Base-by-base conservation (phyloP, 23 red algal genomes). In the Gracilaria domingensis region DNA sequence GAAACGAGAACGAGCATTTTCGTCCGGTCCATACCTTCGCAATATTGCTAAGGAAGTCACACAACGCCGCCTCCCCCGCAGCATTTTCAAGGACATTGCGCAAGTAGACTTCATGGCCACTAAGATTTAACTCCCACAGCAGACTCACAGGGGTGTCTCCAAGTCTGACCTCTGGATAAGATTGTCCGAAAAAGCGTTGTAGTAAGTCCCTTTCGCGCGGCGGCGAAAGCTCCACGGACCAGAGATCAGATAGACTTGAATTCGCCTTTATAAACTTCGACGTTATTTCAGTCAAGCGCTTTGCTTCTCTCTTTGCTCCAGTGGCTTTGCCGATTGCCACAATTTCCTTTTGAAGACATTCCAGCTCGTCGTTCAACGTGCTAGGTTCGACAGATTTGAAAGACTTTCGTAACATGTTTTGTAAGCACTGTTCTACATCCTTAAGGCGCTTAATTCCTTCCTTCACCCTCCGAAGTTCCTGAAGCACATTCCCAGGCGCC, bases 181-280 rank as follows among this genome's bases (percentile, higher is more conserved):
- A 65, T 71, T 26, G 36, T 29, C 80, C 80, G 38, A 92, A 92
- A 40, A 92, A 78, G 39, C 66, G 62, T 53, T 78, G 64, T 50
- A 92, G 48, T 23, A 92, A 18, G 8, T 92, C 89, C 57, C 89
- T 78, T 84, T 83, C 89, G 8, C 89, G 55, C 14, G 62, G 78
- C 21, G 78, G 56, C 17, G 89, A 92, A 18, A 92, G 66, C 44
- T 84, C 42, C 2, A 75, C 76, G 16, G 78, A 53, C 34, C 59
- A 76, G 37, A 92, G 24, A 42, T 73, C 37, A 59, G 13, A 38
- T 17, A 92, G 42, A 29, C 70, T 36, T 24, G 48, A 54, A 30
- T 75, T 56, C 0, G 50, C 58, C 47, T 1, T 40, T 16, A 75
- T 78, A 45, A 44, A 61, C 33, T 61, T 75, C 45, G 36, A 75